A percentile compares a stretch with the other conserved stretches of the same genome.
Evolutionary conservation across 352 stramenopile species (phyloP).

Genomic region (Globisporangium takayamanum): DNA sequence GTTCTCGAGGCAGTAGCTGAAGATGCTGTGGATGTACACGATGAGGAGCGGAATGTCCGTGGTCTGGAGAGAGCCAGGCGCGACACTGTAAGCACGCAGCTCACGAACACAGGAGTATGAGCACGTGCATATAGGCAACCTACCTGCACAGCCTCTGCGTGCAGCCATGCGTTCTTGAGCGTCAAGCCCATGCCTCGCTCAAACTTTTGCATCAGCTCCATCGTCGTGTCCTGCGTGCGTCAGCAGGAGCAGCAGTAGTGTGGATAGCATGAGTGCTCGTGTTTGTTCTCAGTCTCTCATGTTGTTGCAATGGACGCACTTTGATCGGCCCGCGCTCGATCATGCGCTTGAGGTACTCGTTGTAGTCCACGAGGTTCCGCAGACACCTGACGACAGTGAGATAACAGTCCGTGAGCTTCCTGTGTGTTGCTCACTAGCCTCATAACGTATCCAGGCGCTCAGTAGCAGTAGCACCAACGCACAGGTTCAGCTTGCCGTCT

Average conservation of each 20-base stretch:
- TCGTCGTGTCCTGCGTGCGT: slow-evolving; percentile 39
- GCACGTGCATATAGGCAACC: background rate
- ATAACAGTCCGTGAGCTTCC: background rate
- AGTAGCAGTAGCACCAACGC: slow-evolving; percentile 2
- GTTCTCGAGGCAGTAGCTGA: slow-evolving; percentile 71
- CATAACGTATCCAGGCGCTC: too few relatives aligned
- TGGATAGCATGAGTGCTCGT: background rate
- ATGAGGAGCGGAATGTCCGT: slow-evolving; percentile 87
- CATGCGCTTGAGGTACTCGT: slow-evolving; percentile 66
- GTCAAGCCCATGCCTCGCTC: slow-evolving; percentile 85
- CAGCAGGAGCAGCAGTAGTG: background rate
- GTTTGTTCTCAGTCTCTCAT: background rate
- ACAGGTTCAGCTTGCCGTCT: slow-evolving; percentile 90
- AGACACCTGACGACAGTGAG: slow-evolving; percentile 40
- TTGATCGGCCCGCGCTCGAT: slow-evolving; percentile 60
- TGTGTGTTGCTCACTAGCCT: too few relatives aligned
- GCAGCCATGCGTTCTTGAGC: slow-evolving; percentile 87
- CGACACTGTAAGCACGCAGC: background rate
- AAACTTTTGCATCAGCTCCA: slow-evolving; percentile 76
- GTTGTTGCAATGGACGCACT: slow-evolving; percentile 17
- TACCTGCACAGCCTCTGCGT: slow-evolving; percentile 84
- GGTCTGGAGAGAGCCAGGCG: slow-evolving; percentile 32
- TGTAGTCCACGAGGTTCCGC: slow-evolving; percentile 78
- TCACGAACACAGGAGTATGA: background rate
- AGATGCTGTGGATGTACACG: slow-evolving; percentile 82